Evolutionary conservation across 1,284 basidiomycete genomes (phyloP), one percentile per base, ranked within the genome.

Genomic region (Irpex lacteus): DNA sequence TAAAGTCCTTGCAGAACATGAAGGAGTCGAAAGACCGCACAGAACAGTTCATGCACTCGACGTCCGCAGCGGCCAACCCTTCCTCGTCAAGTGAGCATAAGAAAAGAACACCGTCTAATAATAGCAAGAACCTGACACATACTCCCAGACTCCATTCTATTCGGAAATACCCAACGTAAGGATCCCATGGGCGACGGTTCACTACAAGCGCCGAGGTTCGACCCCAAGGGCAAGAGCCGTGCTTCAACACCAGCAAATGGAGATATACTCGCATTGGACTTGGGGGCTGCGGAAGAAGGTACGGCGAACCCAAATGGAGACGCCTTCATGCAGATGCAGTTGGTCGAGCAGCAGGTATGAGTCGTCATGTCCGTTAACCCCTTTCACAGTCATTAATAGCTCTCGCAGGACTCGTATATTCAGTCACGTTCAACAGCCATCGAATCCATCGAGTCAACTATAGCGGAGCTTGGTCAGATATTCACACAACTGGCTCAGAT

Each of bases 391-490:
- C 1, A 7, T 8, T 32, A 26, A 18, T 21, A 59, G 32, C 26
- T 19, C n/a, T 21, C 60, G 19, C 74, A 98, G 95, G 95, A 98
- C 78, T 86, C 87, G 61, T 99, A 99, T 78, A 95, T 99, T 69
- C 96, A 98, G 77, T 91, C 94, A 59, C 89, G 98, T 47, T 95
- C 95, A 26, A 95, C 93, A 0, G 98, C 98, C 7, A 99, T 99
- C 73, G 97, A 99, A 78, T 96, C 95, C 6, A 99, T 99, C 75
- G 98, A 99, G 79, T 91, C 93, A 5, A 99, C 98, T 3, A 99
- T 99, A 68, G 92, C 94, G 13, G 98, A 99, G 74, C 86, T 99
- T 11, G 98, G 98, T 0, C 93, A 95, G 72, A 99, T 99, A 77
- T 99, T 99, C 79, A 91, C 90, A 9, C 98, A 99, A 72, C 83